These are phyloP conservation scores for Colletotrichum chrysophilum DNA, from an alignment of 2,329 filamentous ascomycete genomes.

Conservation along the genomic window DNA sequence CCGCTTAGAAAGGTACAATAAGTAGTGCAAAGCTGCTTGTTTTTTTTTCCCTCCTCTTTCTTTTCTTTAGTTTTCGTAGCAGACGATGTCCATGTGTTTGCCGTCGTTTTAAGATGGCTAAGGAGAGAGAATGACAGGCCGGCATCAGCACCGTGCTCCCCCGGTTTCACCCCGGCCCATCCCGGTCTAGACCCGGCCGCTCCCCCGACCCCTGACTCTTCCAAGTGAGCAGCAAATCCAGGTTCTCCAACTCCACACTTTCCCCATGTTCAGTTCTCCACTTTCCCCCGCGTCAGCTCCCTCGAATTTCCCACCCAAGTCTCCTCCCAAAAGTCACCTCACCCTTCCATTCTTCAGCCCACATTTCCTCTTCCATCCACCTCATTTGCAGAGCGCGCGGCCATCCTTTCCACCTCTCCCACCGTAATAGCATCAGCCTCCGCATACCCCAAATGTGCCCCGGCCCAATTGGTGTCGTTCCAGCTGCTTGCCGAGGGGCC, in stretches of 20 bases:
- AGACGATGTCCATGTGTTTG: no score
- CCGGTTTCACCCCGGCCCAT: background rate
- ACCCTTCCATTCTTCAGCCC: background rate
- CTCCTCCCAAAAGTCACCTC: background rate
- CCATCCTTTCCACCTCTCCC: background rate
- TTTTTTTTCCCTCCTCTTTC: no score
- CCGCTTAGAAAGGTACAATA: no score
- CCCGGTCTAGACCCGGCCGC: background rate
- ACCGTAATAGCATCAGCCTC: background rate
- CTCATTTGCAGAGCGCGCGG: background rate
- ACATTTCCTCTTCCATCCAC: background rate
- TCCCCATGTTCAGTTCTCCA: background rate
- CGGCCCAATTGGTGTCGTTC: background rate
- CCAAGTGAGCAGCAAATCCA: background rate
- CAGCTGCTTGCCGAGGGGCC: background rate
- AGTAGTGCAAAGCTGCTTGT: no score
- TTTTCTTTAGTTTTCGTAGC: no score
- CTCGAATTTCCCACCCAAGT: background rate
- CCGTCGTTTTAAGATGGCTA: no score
- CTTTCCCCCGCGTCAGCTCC: background rate
- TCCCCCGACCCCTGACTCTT: background rate
- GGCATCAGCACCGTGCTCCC: background rate
- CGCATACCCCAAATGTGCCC: slow-evolving; percentile 1
- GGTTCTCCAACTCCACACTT: background rate
- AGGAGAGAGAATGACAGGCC: no score